phyloP scores from a whole-genome alignment of 2,329 filamentous ascomycete species.

The Trichoderma simmonsii region DNA sequence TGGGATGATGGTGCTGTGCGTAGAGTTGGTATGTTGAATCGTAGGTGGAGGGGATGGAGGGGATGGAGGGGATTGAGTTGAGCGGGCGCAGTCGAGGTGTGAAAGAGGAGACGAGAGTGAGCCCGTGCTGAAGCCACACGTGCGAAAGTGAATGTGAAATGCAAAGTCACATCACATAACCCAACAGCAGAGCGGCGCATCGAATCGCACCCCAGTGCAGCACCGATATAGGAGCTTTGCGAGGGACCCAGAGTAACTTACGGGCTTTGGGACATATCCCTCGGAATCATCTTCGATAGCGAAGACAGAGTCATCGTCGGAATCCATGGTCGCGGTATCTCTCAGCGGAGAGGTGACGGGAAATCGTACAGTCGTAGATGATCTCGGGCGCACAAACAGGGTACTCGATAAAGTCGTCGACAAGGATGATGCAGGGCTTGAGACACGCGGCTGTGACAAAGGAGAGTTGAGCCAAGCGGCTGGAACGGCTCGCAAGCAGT shows the following conservation, averaged over 20 bases:
- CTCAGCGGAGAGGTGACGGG: neutral
- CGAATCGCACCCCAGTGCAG: neutral
- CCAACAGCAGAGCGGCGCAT: neutral
- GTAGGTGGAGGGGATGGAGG: neutral
- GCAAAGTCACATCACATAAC: neutral
- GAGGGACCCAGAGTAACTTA: slow-evolving; percentile 26
- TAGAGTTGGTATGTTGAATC: neutral
- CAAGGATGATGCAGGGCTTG: slow-evolving; percentile 24
- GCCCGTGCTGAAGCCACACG: neutral
- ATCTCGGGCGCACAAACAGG: slow-evolving; percentile 19
- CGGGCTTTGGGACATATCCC: slow-evolving; percentile 38
- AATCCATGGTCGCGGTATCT: slow-evolving; percentile 47
- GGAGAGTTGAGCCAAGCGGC: slow-evolving; percentile 22
- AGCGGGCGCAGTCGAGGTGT: neutral
- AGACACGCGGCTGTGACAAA: slow-evolving; percentile 20
- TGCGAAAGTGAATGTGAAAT: neutral
- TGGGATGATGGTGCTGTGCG: neutral
- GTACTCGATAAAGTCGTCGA: slow-evolving; percentile 21
- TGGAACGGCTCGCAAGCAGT: slow-evolving; percentile 25
- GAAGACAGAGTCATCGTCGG: slow-evolving; percentile 52
- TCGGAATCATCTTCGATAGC: slow-evolving; percentile 42
- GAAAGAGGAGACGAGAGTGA: neutral
- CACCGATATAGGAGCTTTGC: neutral
- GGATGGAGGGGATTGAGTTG: neutral
- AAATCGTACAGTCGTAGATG: neutral